These are phyloP conservation scores for Penicillium paxilli DNA, from an alignment of 495 filamentous ascomycete genomes.

Conservation along the genomic window DNA sequence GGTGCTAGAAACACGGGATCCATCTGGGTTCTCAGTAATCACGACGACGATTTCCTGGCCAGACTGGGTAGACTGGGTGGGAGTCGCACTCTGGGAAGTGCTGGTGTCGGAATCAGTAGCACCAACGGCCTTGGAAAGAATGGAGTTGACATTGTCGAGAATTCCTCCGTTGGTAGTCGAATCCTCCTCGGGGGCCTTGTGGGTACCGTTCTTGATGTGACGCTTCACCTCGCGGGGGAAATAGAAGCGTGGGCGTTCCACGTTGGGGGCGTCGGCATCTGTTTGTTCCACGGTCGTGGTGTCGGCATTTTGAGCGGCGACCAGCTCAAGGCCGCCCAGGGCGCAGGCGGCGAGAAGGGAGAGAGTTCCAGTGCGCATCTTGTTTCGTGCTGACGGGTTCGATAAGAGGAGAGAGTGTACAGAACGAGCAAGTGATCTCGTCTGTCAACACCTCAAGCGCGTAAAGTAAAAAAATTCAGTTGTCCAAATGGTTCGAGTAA, in stretches of 20 bases:
- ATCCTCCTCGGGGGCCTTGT: conserved; percentile 6
- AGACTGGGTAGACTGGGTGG: background rate
- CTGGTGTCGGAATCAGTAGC: background rate
- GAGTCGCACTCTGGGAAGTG: background rate
- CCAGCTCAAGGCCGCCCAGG: conserved; percentile 37
- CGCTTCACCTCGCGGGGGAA: conserved; percentile 49
- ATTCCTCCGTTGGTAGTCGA: background rate
- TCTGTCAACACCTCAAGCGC: conserved; percentile 24
- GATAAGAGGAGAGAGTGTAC: conserved; percentile 14
- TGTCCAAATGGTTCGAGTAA: background rate
- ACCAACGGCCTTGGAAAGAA: background rate
- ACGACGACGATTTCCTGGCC: conserved; percentile 24
- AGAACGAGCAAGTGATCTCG: conserved; percentile 22
- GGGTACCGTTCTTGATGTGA: conserved; percentile 27
- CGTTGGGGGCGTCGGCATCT: conserved; percentile 32
- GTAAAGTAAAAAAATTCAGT: too few relatives aligned
- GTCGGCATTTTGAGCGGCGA: conserved; percentile 32
- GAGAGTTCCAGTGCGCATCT: conserved; percentile 31
- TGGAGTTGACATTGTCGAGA: background rate
- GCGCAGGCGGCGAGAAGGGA: conserved; percentile 36
- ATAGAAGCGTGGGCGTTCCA: conserved; percentile 46
- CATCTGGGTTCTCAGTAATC: conserved; percentile 17
- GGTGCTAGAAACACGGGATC: conserved; percentile 16
- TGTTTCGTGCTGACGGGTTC: conserved; percentile 7
- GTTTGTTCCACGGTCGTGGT: conserved; percentile 33